Conservation (phyloP, 2,329 filamentous ascomycete species). For the Cladosporium sphaerospermum region DNA sequence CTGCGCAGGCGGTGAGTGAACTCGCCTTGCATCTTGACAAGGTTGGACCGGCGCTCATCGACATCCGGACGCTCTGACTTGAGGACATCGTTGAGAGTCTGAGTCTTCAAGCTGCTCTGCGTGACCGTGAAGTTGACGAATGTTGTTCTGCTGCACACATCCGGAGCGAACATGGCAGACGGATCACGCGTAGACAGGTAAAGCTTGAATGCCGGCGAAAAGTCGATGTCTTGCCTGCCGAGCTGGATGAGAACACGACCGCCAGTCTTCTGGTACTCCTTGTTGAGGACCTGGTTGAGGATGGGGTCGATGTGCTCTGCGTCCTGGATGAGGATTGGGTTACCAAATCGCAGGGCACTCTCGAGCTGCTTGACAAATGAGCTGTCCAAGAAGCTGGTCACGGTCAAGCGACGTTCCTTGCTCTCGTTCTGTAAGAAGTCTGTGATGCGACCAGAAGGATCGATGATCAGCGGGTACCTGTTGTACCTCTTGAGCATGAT, state of each 20-base stretch:
- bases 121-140: conserved; percentile 99
- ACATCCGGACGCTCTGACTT: conserved; percentile 97
- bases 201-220: conserved; percentile 91
- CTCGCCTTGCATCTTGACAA: conserved; percentile 97
- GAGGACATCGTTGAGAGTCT: conserved; percentile 93
- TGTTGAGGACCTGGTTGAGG: conserved; percentile 97
- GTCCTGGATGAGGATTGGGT: conserved; percentile 96
- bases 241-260: conserved; percentile 97
- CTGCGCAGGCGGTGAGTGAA: conserved; percentile 98
- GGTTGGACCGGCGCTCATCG: conserved; percentile 89
- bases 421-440: conserved; percentile 94
- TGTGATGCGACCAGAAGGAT: conserved; percentile 88
- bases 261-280: conserved; percentile 97
- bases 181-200: conserved; percentile 95
- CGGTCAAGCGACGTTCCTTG: conserved; percentile 85
- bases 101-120: conserved; percentile 95
- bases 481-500: conserved; percentile 98
- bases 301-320: conserved; percentile 96
- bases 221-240: conserved; percentile 97
- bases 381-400: conserved; percentile 96
- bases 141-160: conserved; percentile 95
- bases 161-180: conserved; percentile 88
- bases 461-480: conserved; percentile 94
- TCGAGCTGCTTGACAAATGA: conserved; percentile 97
- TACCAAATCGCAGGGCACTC: conserved; percentile 93